Conservation (phyloP, 2,329 filamentous ascomycete species). For the Atkinsonella texensis region DNA sequence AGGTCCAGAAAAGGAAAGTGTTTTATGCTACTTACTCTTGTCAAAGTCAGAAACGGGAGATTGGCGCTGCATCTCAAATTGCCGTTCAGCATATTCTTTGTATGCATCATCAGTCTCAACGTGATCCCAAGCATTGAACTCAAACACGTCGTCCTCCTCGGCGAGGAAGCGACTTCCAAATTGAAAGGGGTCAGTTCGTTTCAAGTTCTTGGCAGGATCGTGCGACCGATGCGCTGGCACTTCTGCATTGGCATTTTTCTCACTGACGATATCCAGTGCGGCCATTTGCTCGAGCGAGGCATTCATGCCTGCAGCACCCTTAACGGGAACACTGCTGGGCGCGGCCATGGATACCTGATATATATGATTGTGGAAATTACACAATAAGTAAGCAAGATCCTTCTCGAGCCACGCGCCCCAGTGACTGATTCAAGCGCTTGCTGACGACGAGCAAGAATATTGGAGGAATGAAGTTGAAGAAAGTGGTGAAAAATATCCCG, state of each 20-base stretch:
- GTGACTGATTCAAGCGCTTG: conserved; percentile 1
- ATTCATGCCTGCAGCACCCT: conserved; percentile 10
- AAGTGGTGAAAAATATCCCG: neutral
- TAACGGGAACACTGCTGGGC: conserved; percentile 13
- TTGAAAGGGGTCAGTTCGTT: conserved; percentile 85
- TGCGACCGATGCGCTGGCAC: conserved; percentile 56
- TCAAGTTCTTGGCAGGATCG: conserved; percentile 61
- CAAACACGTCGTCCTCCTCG: conserved; percentile 79
- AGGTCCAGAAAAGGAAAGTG: neutral
- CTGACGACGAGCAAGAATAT: neutral
- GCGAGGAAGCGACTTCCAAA: conserved; percentile 84
- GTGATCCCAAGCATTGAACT: conserved; percentile 99
- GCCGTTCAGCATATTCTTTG: conserved; percentile 71
- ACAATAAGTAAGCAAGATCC: neutral
- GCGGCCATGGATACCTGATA: conserved; percentile 1
- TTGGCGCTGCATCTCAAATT: conserved; percentile 74
- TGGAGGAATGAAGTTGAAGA: neutral
- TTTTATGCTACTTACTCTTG: conserved; percentile 46
- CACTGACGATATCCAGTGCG: conserved; percentile 11
- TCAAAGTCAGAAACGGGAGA: conserved; percentile 89
- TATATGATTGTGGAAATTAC: neutral
- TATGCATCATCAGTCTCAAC: conserved; percentile 87
- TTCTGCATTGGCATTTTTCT: conserved; percentile 1
- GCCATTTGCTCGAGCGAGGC: conserved; percentile 14
- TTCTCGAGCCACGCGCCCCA: neutral